Percentiles rank a stretch among this genome's conserved stretches.
phyloP scores from a whole-genome alignment of 1,284 basidiomycete species.

The Sporisorium exsertum region DNA sequence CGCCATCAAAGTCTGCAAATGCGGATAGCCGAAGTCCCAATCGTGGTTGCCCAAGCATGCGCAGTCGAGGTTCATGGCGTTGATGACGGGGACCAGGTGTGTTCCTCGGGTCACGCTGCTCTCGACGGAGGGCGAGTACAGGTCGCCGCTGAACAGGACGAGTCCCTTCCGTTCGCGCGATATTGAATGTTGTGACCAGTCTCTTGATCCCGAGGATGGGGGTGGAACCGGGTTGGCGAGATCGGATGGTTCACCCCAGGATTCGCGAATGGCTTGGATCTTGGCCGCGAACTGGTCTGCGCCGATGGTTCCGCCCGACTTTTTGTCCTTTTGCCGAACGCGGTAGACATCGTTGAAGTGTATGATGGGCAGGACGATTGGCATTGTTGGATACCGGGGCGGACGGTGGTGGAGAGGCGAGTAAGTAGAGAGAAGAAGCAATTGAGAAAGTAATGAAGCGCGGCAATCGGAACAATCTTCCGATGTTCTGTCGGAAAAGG shows the following conservation, averaged over 20 bases:
- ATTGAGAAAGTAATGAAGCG: background rate
- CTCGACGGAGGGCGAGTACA: conserved; percentile 80
- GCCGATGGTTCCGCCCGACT: conserved; percentile 39
- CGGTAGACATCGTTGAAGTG: conserved; percentile 65
- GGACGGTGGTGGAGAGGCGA: background rate
- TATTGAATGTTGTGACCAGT: conserved; percentile 28
- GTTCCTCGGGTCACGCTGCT: conserved; percentile 88
- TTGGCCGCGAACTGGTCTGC: conserved; percentile 72
- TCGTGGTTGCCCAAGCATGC: conserved; percentile 74
- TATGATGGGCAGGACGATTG: conserved; percentile 52
- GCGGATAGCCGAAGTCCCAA: conserved; percentile 55
- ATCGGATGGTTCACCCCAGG: conserved; percentile 51
- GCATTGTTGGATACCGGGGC: conserved; percentile 14
- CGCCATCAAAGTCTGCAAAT: conserved; percentile 38
- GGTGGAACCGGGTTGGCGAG: conserved; percentile 33
- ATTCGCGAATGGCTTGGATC: conserved; percentile 49
- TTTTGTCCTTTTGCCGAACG: conserved; percentile 51
- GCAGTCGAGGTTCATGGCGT: conserved; percentile 54
- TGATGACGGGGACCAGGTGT: conserved; percentile 79
- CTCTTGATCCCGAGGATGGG: conserved; percentile 11
- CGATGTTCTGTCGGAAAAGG: background rate
- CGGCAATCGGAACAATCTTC: conserved; percentile 12
- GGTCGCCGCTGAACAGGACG: conserved; percentile 86
- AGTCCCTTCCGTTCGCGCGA: conserved; percentile 73
- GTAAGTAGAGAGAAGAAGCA: background rate